A percentile compares a stretch with the other conserved stretches of the same genome.
phyloP scores from a whole-genome alignment of 495 filamentous ascomycete species.

The Penicillium cataractarum region DNA sequence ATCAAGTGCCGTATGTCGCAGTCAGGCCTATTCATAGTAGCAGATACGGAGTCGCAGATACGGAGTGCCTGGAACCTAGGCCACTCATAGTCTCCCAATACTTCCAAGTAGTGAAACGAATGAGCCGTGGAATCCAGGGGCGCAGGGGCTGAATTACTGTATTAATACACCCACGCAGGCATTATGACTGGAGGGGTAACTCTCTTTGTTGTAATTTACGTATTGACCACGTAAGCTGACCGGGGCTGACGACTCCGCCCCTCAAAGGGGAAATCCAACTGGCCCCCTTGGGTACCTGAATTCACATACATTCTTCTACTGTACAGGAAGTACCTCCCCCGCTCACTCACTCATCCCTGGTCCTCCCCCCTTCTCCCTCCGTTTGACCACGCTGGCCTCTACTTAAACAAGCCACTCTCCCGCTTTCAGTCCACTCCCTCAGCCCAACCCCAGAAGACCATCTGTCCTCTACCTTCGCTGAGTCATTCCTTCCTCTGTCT shows the following conservation, averaged over 20 bases:
- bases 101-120: too few species aligned
- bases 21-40: conserved; percentile 5
- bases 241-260: conserved; percentile 10
- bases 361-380: not conserved
- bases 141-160: conserved; percentile 19
- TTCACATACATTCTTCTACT: not conserved
- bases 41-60: too few species aligned
- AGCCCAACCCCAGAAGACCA: conserved; percentile 25
- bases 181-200: not conserved
- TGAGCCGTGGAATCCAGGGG: conserved; percentile 31
- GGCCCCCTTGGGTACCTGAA: not conserved
- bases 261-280: not conserved
- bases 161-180: not conserved
- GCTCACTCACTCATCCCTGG: not conserved
- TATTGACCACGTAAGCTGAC: not conserved
- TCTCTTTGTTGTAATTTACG: not conserved
- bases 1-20: not conserved
- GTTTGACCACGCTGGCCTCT: conserved; percentile 53
- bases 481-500: conserved; percentile 25
- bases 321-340: not conserved
- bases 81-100: too few species aligned
- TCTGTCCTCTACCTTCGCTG: conserved; percentile 41
- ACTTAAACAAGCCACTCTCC: conserved; percentile 37
- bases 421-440: conserved; percentile 12
- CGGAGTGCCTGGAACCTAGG: not conserved